These are phyloP conservation scores for Parascedosporium putredinis DNA, from an alignment of 2,329 filamentous ascomycete genomes.

Conservation along the genomic window DNA sequence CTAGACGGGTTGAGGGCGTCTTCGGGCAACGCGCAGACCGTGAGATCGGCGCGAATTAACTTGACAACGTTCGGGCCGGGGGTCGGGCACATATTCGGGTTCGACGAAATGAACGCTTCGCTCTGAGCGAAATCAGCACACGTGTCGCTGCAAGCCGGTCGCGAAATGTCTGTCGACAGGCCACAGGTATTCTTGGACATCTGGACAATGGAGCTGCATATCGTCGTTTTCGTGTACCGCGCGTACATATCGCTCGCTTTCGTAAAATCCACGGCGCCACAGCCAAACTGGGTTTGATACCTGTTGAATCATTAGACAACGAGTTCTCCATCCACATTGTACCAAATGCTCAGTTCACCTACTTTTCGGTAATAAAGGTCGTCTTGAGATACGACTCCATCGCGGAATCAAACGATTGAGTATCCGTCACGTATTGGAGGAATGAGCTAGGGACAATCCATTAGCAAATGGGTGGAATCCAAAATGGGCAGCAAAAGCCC, in stretches of 20 bases:
- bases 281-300: slow-evolving; percentile 74
- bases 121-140: slow-evolving; percentile 83
- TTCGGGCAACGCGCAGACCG: slow-evolving; percentile 76
- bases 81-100: slow-evolving; percentile 60
- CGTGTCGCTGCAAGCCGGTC: slow-evolving; percentile 77
- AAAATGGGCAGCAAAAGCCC: background rate
- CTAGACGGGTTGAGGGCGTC: slow-evolving; percentile 59
- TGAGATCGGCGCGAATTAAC: slow-evolving; percentile 86
- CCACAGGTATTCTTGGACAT: slow-evolving; percentile 65
- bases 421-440: slow-evolving; percentile 68
- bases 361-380: slow-evolving; percentile 71
- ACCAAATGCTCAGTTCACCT: slow-evolving; percentile 22
- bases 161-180: slow-evolving; percentile 51
- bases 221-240: slow-evolving; percentile 79
- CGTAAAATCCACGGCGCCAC: slow-evolving; percentile 62
- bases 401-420: slow-evolving; percentile 65
- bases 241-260: slow-evolving; percentile 80
- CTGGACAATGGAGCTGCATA: slow-evolving; percentile 92
- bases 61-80: slow-evolving; percentile 54
- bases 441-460: too few species aligned
- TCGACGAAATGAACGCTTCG: slow-evolving; percentile 73
- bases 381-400: slow-evolving; percentile 63
- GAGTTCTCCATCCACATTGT: background rate
- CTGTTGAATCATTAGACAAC: slow-evolving; percentile 32
- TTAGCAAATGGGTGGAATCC: slow-evolving; percentile 13